Evolutionary conservation across 1,284 basidiomycete genomes (phyloP), one percentile per base, ranked within the genome.

Genomic region (Puccinia horiana): DNA sequence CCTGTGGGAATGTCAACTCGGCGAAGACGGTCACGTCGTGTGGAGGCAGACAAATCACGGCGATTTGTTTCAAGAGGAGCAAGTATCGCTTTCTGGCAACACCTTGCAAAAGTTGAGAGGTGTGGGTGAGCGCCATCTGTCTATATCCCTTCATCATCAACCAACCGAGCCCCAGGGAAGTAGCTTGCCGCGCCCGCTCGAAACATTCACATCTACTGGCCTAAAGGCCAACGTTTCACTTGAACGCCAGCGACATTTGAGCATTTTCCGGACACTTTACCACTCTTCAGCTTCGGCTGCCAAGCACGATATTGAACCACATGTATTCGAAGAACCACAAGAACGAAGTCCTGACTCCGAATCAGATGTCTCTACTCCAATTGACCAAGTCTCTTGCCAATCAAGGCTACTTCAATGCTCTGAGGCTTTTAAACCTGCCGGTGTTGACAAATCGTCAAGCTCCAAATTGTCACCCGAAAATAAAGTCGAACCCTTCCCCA

Each of bases 1-100:
- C 20, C 16, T 81, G n/a, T 81, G 79, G 79, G 56, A 73, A 58
- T 81, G 79, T 40, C 52, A 81, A 20, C 42, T 61, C 58, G 47
- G n/a, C n/a, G 54, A 73, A 35, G 42, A 65, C 56, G 79, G 72
- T 35, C 32, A 65, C 58, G 70, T 75, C 32, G 49, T 81, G 44
- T 81, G 79, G 79, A 72, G 70, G n/a, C 56, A 74, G 23, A 18
- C 52, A 44, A 35, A 74, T 49, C 42, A 58, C 35, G 23, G 52
- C 20, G 44, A 81, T 18, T 16, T 35, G 40, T n/a, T 40, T 73
- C 69, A 63, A 56, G 70, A 81, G 35, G 79, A 81, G 47, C 49
- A 29, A 75, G 44, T 81, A 35, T 6, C 26, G 40, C 75, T 77
- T 37, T 77, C 75, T 63, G 20, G 58, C 23, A 65, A 3, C 58